phyloP scores from a whole-genome alignment of 352 stramenopile species.

The Phytophthora pisi region DNA sequence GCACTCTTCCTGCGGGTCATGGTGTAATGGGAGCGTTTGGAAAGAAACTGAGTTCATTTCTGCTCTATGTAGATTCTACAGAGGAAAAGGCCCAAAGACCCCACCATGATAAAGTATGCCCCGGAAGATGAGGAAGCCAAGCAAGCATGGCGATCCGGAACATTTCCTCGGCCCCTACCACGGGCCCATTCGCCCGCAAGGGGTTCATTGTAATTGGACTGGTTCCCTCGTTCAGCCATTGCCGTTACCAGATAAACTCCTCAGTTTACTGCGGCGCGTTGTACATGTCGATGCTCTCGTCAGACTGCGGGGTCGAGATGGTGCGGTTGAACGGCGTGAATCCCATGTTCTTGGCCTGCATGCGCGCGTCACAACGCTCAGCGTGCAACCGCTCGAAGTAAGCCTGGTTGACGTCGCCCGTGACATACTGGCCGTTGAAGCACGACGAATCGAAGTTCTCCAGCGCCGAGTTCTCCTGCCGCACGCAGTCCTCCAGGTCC shows the following conservation, averaged over 20 bases:
- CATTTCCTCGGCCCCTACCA: conserved; percentile 18
- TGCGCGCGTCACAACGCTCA: conserved; percentile 81
- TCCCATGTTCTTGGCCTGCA: conserved; percentile 87
- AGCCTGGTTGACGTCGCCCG: conserved; percentile 87
- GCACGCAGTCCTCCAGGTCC: conserved; percentile 92
- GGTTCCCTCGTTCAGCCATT: conserved; percentile 18
- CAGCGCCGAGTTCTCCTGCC: conserved; percentile 73
- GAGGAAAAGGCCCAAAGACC: conserved; percentile 19
- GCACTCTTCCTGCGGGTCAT: conserved; percentile 4
- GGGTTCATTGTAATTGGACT: conserved; percentile 23
- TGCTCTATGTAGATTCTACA: conserved; percentile 47
- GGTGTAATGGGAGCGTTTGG: conserved; percentile 20
- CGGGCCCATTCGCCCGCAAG: conserved; percentile 6
- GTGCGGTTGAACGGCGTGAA: conserved; percentile 79
- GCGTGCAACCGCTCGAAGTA: conserved; percentile 86
- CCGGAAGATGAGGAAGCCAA: conserved; percentile 22
- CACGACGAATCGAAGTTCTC: conserved; percentile 95
- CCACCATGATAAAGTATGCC: conserved; percentile 22
- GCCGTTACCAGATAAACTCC: conserved; percentile 7
- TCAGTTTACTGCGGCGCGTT: conserved; percentile 78
- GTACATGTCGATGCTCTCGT: conserved; percentile 91
- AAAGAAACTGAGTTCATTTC: conserved; percentile 42
- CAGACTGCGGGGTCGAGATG: conserved; percentile 76
- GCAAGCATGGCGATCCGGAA: conserved; percentile 17
- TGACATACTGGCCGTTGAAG: conserved; percentile 98